phyloP scores from a whole-genome alignment of 768 basidiomycete genomes.

The Russula griseocarnosa region DNA sequence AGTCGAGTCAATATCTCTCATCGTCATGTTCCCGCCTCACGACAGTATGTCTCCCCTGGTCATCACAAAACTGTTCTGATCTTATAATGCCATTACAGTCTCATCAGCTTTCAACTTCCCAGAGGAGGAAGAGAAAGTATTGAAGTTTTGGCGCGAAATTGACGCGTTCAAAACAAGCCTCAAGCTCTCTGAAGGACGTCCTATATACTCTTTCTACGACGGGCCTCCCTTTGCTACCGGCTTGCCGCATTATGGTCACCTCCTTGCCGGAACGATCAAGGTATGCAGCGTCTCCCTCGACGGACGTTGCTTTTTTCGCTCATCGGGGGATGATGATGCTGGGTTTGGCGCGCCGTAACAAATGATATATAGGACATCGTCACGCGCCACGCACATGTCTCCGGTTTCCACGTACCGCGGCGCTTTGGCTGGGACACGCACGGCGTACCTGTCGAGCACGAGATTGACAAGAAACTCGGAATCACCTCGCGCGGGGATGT shows the following conservation, averaged over 20 bases:
- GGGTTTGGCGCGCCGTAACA: background rate
- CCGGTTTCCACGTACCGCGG: conserved; percentile 86
- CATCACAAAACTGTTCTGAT: conserved; percentile 2
- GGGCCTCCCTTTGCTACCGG: conserved; percentile 98
- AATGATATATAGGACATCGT: conserved; percentile 76
- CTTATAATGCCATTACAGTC: conserved; percentile 44
- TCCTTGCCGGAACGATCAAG: conserved; percentile 91
- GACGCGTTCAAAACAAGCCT: conserved; percentile 95
- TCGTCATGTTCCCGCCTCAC: conserved; percentile 51
- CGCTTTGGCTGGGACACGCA: conserved; percentile 99
- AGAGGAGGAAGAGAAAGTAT: conserved; percentile 85
- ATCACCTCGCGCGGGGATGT: conserved; percentile 95
- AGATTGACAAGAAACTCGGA: conserved; percentile 94
- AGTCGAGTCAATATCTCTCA: background rate
- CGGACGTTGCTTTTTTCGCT: conserved; percentile 7
- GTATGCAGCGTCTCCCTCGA: conserved; percentile 40
- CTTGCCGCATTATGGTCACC: conserved; percentile 92
- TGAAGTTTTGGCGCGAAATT: conserved; percentile 91
- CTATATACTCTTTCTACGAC: conserved; percentile 93
- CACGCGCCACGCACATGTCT: conserved; percentile 91
- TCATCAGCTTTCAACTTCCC: conserved; percentile 76
- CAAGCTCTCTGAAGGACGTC: conserved; percentile 86
- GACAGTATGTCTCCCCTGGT: conserved; percentile 51
- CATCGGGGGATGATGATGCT: background rate
- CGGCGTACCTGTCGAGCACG: conserved; percentile 97